Evolutionary conservation across 2,329 filamentous ascomycete species (phyloP), one percentile per base, ranked within the genome.

Genomic region (Monascus ruber): DNA sequence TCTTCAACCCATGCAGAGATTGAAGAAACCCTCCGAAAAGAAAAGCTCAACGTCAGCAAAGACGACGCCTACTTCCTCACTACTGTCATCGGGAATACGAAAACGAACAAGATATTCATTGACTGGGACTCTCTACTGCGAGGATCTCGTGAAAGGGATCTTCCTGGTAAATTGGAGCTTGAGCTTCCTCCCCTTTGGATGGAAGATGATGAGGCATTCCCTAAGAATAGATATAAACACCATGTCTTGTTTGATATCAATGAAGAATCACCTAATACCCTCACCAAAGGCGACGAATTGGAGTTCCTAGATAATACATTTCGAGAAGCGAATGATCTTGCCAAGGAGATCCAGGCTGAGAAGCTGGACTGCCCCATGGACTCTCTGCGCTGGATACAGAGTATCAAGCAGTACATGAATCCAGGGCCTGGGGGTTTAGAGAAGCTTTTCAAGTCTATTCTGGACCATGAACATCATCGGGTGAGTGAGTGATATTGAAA

Each of bases 121-220:
- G 39, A 52, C 24, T 50, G 49, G 47, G 45, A 45, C 2, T 33
- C 47, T 2, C 32, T 51, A 25, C 44, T 57, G 8, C 46, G 46
- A 24, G 41, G 47, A 33, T 51, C 40, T 44, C 39, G 10, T 6
- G 6, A 10, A 6, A 6, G 28, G 6, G 10, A 39, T 40, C 48
- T 33, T 11, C 50, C 52, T 36, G 38, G 44, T 27, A 35, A 50
- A 10, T 38, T 68, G 31, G 73, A 67, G 43, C 41, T 66, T 6
- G 69, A 74, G 38, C 40, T 64, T 29, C 71, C 73, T 2, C 37
- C 74, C 0, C 53, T 75, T 5, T 39, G n/a, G 3, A 60, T 56
- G 3, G 62, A 70, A 26, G 54, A 63, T 2, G 70, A 69, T 37
- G 65, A 70, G 43, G 57, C 50, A 0, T 72, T 68, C 62, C 62